Evolutionary conservation across 805 yeast species (phyloP).

Genomic region (Brettanomyces custersianus): DNA sequence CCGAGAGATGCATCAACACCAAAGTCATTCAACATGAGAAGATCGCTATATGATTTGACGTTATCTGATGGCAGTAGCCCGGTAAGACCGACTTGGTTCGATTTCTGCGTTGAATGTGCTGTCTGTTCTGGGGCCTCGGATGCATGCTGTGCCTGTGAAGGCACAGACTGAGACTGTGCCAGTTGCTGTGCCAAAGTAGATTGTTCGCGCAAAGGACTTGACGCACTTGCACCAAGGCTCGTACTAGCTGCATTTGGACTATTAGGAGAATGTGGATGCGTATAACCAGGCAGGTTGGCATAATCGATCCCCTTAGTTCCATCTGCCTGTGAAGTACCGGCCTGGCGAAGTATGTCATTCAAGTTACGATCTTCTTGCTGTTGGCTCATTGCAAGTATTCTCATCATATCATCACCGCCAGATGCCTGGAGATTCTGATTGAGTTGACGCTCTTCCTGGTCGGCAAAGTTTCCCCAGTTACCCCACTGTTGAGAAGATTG

Average conservation of each 20-base stretch:
- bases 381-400: neutral
- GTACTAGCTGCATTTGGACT: no score
- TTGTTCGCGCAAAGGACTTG: neutral
- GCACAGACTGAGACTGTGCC: constrained; percentile 10
- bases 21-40: constrained; percentile 38
- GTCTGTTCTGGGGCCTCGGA: neutral
- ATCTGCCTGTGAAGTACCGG: constrained; percentile 1
- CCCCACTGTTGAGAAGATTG: no score
- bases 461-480: no score
- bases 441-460: constrained; percentile 12
- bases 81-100: neutral
- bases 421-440: constrained; percentile 7
- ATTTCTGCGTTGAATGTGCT: neutral
- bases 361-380: constrained; percentile 10
- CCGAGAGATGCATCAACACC: constrained; percentile 82
- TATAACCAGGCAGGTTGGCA: constrained; percentile 2
- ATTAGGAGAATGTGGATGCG: no score
- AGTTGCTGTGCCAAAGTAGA: constrained; percentile 8
- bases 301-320: neutral
- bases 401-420: neutral
- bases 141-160: constrained; percentile 1
- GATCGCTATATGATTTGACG: constrained; percentile 21
- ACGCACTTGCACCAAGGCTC: no score
- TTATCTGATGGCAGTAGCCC: constrained; percentile 1
- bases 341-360: constrained; percentile 8